Percentiles rank a stretch among this genome's conserved stretches.
Conservation (phyloP, 1,284 basidiomycete species). For the Sporisorium reilianum region DNA sequence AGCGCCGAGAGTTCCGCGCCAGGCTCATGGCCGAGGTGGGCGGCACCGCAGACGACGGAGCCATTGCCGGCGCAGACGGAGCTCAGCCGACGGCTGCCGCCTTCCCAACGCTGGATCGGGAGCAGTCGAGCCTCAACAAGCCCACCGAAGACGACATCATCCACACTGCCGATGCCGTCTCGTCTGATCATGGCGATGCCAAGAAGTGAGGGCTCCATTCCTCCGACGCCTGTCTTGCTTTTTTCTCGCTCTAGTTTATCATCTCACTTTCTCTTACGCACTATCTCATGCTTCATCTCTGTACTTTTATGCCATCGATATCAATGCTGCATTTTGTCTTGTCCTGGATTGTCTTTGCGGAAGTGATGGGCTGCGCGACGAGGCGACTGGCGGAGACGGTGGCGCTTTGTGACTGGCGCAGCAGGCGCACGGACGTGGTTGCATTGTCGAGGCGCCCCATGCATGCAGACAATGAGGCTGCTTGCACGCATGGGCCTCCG, state of each 20-base stretch:
- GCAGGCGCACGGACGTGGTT: too few relatives aligned
- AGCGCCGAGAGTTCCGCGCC: constrained; percentile 38
- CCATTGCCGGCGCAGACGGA: neutral
- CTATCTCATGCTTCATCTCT: neutral
- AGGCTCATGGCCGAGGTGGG: constrained; percentile 40
- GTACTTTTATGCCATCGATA: constrained; percentile 18
- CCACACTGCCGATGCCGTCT: constrained; percentile 19
- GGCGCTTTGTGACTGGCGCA: too few relatives aligned
- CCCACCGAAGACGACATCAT: constrained; percentile 16
- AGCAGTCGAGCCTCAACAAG: constrained; percentile 22
- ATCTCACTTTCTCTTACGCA: neutral
- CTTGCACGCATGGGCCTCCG: too few relatives aligned
- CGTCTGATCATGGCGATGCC: constrained; percentile 17
- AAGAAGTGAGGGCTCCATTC: constrained; percentile 9
- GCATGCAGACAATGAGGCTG: too few relatives aligned
- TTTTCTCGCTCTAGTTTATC: neutral
- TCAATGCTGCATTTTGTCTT: neutral
- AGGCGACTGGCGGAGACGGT: too few relatives aligned
- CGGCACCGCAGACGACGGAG: constrained; percentile 33
- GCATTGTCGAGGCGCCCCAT: too few relatives aligned
- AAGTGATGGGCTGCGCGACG: neutral
- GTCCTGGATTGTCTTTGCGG: neutral
- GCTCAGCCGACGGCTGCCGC: neutral
- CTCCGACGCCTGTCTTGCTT: neutral
- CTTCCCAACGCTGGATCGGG: constrained; percentile 23